phyloP scores from a whole-genome alignment of 2,329 filamentous ascomycete genomes.

The Fusarium sp. region DNA sequence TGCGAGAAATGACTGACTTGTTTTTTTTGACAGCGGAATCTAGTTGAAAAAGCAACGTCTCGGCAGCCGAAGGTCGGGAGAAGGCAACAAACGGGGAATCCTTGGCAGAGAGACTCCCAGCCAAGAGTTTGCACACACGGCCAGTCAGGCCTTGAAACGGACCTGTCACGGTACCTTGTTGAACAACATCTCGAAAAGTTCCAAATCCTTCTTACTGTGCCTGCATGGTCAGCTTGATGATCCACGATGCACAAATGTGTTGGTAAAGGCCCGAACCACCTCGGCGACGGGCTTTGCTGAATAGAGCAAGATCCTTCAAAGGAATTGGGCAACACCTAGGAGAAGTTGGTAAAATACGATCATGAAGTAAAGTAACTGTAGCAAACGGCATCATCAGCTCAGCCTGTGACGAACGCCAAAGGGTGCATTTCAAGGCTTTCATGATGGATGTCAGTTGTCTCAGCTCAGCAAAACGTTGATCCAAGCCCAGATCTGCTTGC shows the following conservation, averaged over 20 bases:
- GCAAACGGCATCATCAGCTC: too few relatives aligned
- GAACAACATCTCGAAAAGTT: background rate
- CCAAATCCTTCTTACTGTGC: conserved; percentile 6
- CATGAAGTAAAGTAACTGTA: too few relatives aligned
- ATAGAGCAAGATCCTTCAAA: background rate
- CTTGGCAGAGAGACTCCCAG: background rate
- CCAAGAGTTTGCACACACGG: background rate
- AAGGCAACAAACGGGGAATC: background rate
- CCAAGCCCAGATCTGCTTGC: conserved; percentile 3
- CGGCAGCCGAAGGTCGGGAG: background rate
- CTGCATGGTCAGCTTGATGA: conserved; percentile 15
- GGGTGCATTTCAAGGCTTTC: background rate
- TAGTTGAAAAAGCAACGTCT: background rate
- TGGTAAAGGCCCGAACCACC: conserved; percentile 13
- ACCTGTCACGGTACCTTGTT: background rate
- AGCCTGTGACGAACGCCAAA: too few relatives aligned
- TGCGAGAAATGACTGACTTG: background rate
- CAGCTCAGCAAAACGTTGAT: background rate
- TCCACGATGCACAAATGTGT: background rate
- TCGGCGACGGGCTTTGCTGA: background rate
- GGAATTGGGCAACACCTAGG: too few relatives aligned
- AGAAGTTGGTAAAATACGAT: too few relatives aligned
- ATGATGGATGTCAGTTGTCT: conserved; percentile 1
- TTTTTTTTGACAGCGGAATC: background rate
- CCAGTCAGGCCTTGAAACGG: background rate